Evolutionary conservation across 1,284 basidiomycete genomes (phyloP).

Genomic region (Irpex lacteus): DNA sequence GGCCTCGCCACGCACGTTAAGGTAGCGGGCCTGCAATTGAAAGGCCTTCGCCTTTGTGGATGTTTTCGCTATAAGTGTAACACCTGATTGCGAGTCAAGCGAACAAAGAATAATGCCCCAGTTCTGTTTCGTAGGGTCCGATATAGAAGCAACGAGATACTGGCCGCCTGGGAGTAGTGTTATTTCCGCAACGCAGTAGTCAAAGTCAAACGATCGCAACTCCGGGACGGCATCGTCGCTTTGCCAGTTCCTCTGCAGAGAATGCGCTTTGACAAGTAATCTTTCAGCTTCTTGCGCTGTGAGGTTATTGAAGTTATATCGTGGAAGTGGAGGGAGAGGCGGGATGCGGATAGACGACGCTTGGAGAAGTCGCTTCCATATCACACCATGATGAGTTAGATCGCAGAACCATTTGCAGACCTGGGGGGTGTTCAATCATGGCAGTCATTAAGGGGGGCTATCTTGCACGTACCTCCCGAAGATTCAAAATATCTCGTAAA

Average conservation of each 20-base stretch:
- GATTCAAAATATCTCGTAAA: constrained; percentile 51
- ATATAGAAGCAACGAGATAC: constrained; percentile 61
- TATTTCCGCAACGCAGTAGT: constrained; percentile 53
- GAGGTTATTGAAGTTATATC: constrained; percentile 38
- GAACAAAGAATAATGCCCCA: constrained; percentile 54
- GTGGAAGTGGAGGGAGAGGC: constrained; percentile 57
- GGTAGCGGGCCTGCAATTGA: constrained; percentile 59
- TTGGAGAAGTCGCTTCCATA: constrained; percentile 66
- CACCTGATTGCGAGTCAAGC: constrained; percentile 50
- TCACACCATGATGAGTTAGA: constrained; percentile 60
- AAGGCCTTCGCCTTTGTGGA: constrained; percentile 52
- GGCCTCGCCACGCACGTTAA: constrained; percentile 42
- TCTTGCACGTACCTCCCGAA: constrained; percentile 43
- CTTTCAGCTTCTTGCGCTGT: constrained; percentile 61
- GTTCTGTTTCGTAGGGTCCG: constrained; percentile 37
- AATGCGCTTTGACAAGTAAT: constrained; percentile 57
- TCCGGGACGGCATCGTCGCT: constrained; percentile 12
- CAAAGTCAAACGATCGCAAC: constrained; percentile 33
- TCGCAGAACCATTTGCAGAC: constrained; percentile 53
- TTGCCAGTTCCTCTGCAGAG: constrained; percentile 43
- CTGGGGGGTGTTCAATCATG: constrained; percentile 29
- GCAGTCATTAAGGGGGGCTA: background rate
- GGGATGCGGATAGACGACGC: constrained; percentile 54
- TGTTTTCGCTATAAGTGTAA: constrained; percentile 49
- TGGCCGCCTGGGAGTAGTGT: constrained; percentile 67